Evolutionary conservation across 2,329 filamentous ascomycete species (phyloP), one percentile per base, ranked within the genome.

Genomic region (Diaporthe sp.): DNA sequence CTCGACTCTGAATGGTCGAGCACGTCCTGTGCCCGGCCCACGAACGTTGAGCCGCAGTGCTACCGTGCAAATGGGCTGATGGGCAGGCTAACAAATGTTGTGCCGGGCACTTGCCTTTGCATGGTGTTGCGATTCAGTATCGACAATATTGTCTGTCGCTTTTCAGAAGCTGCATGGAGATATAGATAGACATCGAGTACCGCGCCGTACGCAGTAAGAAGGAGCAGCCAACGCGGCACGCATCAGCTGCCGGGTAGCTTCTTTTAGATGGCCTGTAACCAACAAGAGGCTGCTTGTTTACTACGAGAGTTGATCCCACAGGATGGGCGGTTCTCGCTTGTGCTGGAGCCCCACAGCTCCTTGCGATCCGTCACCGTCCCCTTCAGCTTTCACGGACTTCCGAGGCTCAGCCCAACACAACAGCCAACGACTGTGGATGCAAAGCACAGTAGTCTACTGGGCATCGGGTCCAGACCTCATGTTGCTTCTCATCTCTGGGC

Each of bases 241-340:
- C 61, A 66, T 39, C 63, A 39, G 63, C 44, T 39, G 44, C 44
- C 13, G 63, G 9, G 32, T 30, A 17, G 32, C 47, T 68, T 68
- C 47, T 53, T 27, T 68, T 68, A 68, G 63, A 68, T 37, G n/a
- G 12, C n/a, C 27, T 39, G 63, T 50, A 17, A 22, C 63, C 63
- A 53, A 68, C 47, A 68, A 68, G 32, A 68, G 32, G 63, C 32
- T 68, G 44, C 17, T 68, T 68, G 44, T 68, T 68, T 39, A 68
- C 47, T 32, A 53, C 44, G 9, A 39, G 32, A 68, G 17, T 12
- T 51, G 63, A 53, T 68, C 63, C 63, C 63, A 53, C 63, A 68
- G 63, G 63, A 68, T 68, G 63, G 47, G 39, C 12, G 63, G 17
- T 68, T 68, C 63, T 68, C 63, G 63, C 63, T 68, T 68, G 63